Conservation (phyloP, 2,329 filamentous ascomycete species). For the Escovopsis sp. region DNA sequence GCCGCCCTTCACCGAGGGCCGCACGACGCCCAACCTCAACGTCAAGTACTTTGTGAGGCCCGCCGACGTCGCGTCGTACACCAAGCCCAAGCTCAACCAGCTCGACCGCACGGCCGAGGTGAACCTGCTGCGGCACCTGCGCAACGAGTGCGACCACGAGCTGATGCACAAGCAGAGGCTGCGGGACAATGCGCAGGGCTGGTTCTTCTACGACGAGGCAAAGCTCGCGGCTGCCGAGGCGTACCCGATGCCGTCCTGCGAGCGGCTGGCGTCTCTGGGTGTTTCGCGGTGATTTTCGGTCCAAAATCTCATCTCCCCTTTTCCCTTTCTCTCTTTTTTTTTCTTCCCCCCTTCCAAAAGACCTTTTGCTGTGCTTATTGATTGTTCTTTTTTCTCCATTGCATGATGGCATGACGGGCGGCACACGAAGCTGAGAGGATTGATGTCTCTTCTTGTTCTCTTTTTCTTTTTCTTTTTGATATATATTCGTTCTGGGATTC, state of each 20-base stretch:
- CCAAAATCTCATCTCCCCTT: neutral
- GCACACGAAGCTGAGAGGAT: too few species aligned
- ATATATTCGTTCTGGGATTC: too few species aligned
- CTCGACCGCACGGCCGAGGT: constrained; percentile 68
- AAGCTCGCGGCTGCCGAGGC: constrained; percentile 58
- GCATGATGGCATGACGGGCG: too few species aligned
- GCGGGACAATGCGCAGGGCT: constrained; percentile 68
- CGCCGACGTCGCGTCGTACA: constrained; percentile 56
- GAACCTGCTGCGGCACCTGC: constrained; percentile 52
- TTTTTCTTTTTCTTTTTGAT: too few species aligned
- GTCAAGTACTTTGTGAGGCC: constrained; percentile 81
- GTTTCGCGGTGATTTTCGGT: constrained; percentile 11
- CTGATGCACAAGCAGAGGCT: constrained; percentile 47
- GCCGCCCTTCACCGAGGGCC: constrained; percentile 59
- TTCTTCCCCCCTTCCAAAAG: neutral
- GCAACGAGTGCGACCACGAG: constrained; percentile 62
- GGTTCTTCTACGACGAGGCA: constrained; percentile 69
- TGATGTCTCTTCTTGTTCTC: too few species aligned
- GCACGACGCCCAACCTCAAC: constrained; percentile 54
- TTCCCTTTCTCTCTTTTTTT: too few species aligned
- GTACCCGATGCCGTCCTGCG: constrained; percentile 37
- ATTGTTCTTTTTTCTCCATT: too few species aligned
- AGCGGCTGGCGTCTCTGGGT: constrained; percentile 31
- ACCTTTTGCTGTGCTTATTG: neutral
- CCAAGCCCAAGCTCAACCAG: constrained; percentile 50